Evolutionary conservation across 2,329 filamentous ascomycete species (phyloP).

Genomic region (Akanthomyces dipterigenus): DNA sequence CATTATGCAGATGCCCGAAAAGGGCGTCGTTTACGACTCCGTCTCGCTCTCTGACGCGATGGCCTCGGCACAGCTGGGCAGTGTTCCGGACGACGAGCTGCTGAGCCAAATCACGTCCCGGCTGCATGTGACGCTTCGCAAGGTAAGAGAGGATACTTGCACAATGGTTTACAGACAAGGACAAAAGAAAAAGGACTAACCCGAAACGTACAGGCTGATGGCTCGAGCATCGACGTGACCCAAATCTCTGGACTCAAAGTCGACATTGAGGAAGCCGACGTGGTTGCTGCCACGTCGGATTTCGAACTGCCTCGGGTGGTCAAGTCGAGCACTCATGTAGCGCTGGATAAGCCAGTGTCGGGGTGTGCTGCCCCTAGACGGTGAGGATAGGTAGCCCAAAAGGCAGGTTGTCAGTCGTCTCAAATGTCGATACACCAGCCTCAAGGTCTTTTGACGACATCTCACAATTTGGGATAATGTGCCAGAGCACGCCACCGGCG

Average conservation of each 20-base stretch:
- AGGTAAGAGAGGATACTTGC: background rate
- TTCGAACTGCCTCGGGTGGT: background rate
- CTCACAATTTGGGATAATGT: too few relatives aligned
- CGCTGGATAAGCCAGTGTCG: background rate
- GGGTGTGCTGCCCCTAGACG: background rate
- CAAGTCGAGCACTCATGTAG: background rate
- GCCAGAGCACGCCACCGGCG: too few relatives aligned
- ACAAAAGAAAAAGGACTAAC: background rate
- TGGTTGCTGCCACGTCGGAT: background rate
- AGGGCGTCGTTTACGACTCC: background rate
- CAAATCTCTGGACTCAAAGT: background rate
- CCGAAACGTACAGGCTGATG: background rate
- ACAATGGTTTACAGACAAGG: background rate
- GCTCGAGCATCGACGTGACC: background rate
- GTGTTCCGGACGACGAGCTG: background rate
- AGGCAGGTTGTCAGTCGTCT: background rate
- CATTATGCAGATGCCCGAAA: slow-evolving; percentile 3
- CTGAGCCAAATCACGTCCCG: background rate
- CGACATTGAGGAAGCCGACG: background rate
- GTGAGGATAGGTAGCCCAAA: background rate
- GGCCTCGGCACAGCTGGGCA: background rate
- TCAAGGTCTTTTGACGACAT: too few relatives aligned
- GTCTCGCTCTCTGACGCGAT: background rate
- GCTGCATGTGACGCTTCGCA: background rate
- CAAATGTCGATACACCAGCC: background rate